Percentiles rank a stretch among this genome's conserved stretches.
These are phyloP conservation scores for Cubamyces sp. DNA, from an alignment of 768 basidiomycete species.

Conservation along the genomic window DNA sequence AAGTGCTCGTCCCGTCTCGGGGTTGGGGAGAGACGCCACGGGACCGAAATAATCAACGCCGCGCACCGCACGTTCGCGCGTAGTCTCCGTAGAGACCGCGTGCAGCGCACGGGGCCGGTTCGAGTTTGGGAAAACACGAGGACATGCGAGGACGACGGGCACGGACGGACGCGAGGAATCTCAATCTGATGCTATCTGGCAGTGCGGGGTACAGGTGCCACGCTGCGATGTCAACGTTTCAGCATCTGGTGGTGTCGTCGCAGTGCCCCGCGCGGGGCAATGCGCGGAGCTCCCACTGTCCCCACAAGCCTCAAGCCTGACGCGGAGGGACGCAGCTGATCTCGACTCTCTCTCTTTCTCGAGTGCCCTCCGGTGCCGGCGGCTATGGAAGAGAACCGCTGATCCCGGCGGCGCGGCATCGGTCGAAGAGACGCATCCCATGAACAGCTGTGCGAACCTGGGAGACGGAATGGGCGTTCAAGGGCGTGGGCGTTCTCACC, in stretches of 20 bases:
- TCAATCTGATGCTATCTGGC: too few relatives aligned
- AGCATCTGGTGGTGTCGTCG: too few relatives aligned
- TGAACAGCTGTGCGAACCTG: background rate
- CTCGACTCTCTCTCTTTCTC: too few relatives aligned
- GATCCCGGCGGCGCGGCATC: conserved; percentile 13
- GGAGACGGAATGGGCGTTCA: background rate
- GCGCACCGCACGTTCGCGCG: background rate
- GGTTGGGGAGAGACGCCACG: background rate
- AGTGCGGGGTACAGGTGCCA: too few relatives aligned
- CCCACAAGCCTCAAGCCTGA: background rate
- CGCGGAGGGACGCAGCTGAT: conserved; percentile 6
- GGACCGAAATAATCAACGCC: background rate
- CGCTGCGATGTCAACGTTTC: background rate
- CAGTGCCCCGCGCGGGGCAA: background rate
- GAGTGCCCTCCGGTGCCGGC: background rate
- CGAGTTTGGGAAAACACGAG: background rate
- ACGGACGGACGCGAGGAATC: too few relatives aligned
- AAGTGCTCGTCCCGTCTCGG: background rate
- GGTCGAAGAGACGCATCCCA: background rate
- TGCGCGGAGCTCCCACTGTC: background rate
- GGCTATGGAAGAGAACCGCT: background rate
- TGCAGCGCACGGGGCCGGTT: background rate
- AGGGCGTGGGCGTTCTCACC: background rate
- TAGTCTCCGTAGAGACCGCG: background rate
- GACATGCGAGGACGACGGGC: too few relatives aligned